Conservation (phyloP, 2,329 filamentous ascomycete species). For the Exophiala bonariae region DNA sequence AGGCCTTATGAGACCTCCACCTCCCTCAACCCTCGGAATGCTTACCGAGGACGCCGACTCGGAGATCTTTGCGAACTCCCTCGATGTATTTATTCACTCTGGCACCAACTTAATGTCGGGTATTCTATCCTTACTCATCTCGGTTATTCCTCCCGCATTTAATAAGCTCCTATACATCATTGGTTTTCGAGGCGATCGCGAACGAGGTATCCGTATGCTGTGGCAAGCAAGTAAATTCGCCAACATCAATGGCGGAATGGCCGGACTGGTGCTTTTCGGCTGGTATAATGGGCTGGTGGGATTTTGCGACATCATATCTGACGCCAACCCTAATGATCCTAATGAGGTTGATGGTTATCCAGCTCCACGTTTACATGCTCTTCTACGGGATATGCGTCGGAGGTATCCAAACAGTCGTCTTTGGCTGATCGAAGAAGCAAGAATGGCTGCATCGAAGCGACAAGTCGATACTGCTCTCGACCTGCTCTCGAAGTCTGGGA, state of each 20-base stretch:
- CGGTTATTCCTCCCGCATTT: conserved; percentile 88
- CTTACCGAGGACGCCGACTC: conserved; percentile 57
- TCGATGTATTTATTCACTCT: conserved; percentile 86
- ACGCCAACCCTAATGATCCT: conserved; percentile 48
- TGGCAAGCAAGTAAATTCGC: conserved; percentile 85
- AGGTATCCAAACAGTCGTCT: conserved; percentile 80
- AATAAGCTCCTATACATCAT: conserved; percentile 82
- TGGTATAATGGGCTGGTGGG: conserved; percentile 89
- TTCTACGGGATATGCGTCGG: conserved; percentile 72
- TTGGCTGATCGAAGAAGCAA: conserved; percentile 86
- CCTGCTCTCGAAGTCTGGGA: conserved; percentile 58
- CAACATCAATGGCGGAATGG: conserved; percentile 91
- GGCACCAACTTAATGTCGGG: conserved; percentile 89
- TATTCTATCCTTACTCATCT: conserved; percentile 80
- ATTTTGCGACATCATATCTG: conserved; percentile 81
- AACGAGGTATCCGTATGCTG: conserved; percentile 77
- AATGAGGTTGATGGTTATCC: conserved; percentile 70
- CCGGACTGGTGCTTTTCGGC: conserved; percentile 71
- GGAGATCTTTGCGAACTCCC: conserved; percentile 68
- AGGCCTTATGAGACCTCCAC: conserved; percentile 13
- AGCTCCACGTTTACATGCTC: conserved; percentile 60
- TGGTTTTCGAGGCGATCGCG: conserved; percentile 86
- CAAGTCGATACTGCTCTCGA: conserved; percentile 67
- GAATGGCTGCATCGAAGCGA: conserved; percentile 68
- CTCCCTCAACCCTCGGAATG: conserved; percentile 27